phyloP scores from a whole-genome alignment of 2,329 filamentous ascomycete species.

The Verticillium longisporum region DNA sequence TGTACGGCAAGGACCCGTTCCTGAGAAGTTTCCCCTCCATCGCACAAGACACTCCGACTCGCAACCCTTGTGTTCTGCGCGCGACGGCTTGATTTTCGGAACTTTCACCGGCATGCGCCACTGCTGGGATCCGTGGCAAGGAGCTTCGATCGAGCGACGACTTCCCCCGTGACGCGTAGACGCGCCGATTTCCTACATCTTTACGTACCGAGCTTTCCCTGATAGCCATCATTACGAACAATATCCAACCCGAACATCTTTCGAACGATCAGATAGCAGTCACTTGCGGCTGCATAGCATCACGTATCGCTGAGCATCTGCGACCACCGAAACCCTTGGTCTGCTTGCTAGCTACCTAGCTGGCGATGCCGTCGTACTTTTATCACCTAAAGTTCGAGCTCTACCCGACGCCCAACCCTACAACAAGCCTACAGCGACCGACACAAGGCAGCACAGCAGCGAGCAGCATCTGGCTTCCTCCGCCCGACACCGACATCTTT shows the following conservation, averaged over 20 bases:
- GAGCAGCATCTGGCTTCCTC: constrained; percentile 42
- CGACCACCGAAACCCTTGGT: background rate
- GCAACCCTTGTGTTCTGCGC: background rate
- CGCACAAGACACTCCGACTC: background rate
- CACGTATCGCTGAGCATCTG: no score
- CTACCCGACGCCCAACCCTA: constrained; percentile 41
- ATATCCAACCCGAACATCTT: background rate
- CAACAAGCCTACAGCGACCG: constrained; percentile 1
- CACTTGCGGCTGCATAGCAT: no score
- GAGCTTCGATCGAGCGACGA: background rate
- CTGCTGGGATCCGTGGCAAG: background rate
- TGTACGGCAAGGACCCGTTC: background rate
- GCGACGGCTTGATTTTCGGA: background rate
- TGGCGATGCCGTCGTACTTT: constrained; percentile 48
- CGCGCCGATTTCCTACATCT: background rate
- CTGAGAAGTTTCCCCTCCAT: background rate
- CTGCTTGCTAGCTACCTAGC: background rate
- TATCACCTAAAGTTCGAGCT: constrained; percentile 64
- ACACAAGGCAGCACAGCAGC: background rate
- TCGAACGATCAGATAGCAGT: no score
- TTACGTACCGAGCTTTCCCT: no score
- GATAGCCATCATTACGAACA: background rate
- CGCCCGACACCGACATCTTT: constrained; percentile 43
- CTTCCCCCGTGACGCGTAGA: background rate
- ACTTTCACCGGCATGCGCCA: background rate